Evolutionary conservation across 1,284 basidiomycete species (phyloP).

Genomic region (Cutaneotrichosporon cyanovorans): DNA sequence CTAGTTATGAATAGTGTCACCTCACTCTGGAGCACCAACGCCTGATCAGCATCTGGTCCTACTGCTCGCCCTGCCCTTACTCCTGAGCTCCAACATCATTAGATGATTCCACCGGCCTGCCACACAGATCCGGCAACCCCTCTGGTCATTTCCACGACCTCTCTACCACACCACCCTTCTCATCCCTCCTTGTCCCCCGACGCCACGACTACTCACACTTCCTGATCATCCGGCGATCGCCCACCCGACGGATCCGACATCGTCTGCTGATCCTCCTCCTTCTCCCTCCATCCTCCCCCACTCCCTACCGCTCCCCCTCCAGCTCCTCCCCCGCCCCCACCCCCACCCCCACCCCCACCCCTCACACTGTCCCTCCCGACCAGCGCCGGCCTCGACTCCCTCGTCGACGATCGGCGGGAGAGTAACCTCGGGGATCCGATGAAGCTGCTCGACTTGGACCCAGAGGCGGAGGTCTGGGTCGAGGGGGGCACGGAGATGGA

Average conservation of each 20-base stretch:
- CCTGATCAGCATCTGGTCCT: too few relatives aligned
- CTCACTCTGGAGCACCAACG: too few relatives aligned
- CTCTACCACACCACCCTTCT: too few relatives aligned
- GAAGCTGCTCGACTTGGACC: conserved; percentile 19
- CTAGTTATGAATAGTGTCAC: too few relatives aligned
- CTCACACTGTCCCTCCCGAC: not conserved
- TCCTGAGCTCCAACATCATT: too few relatives aligned
- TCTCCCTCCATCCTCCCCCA: too few relatives aligned
- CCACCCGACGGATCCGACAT: not conserved
- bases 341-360: conserved; percentile 9
- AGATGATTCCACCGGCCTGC: too few relatives aligned
- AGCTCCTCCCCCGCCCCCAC: not conserved
- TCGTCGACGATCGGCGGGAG: conserved; percentile 19
- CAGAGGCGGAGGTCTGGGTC: conserved; percentile 15
- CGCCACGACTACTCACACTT: conserved; percentile 27
- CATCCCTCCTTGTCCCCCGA: too few relatives aligned
- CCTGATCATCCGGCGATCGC: conserved; percentile 8
- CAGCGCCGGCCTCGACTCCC: conserved; percentile 8
- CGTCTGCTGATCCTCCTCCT: not conserved
- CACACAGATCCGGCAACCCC: too few relatives aligned
- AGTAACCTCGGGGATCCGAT: conserved; percentile 20
- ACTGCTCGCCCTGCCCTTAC: too few relatives aligned
- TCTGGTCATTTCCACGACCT: too few relatives aligned
- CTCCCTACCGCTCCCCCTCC: too few relatives aligned
- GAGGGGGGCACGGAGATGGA: conserved; percentile 5